Conservation (phyloP, 2,329 filamentous ascomycete genomes). For the Podosphaera xanthii region DNA sequence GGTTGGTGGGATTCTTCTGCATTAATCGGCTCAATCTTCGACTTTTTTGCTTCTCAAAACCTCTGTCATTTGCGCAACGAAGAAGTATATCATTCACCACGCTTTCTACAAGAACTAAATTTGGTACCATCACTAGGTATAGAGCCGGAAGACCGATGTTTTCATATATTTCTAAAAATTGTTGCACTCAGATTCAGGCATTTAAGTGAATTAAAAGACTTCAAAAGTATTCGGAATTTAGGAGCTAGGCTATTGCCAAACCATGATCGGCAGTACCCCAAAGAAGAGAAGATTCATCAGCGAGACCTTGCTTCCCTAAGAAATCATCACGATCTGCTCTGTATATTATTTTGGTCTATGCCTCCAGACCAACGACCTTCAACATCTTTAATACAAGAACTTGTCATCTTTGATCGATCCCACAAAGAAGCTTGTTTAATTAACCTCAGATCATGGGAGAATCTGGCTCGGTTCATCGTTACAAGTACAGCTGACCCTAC, state of each 20-base stretch:
- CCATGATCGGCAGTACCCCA: constrained; percentile 39
- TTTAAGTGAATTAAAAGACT: constrained; percentile 23
- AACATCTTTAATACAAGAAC: constrained; percentile 30
- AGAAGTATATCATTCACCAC: constrained; percentile 35
- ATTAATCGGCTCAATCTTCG: constrained; percentile 38
- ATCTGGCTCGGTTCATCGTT: constrained; percentile 35
- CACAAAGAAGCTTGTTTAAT: constrained; percentile 45
- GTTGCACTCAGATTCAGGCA: constrained; percentile 32
- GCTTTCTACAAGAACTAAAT: constrained; percentile 34
- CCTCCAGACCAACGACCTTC: constrained; percentile 30
- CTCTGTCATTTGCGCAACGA: constrained; percentile 42
- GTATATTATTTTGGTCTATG: constrained; percentile 41
- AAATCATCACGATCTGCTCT: constrained; percentile 47
- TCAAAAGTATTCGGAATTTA: constrained; percentile 37
- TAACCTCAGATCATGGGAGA: constrained; percentile 38
- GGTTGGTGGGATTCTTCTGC: constrained; percentile 33
- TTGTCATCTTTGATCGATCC: constrained; percentile 34
- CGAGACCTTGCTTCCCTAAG: constrained; percentile 39
- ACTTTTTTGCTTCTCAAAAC: constrained; percentile 41
- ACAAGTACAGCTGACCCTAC: constrained; percentile 21
- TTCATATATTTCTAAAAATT: constrained; percentile 44
- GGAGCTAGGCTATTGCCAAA: constrained; percentile 40
- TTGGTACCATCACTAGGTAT: constrained; percentile 22
- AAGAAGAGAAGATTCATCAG: constrained; percentile 35
- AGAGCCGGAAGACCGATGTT: constrained; percentile 34